Evolutionary conservation across 495 filamentous ascomycete genomes (phyloP).

Genomic region (Xylaria palmicola): DNA sequence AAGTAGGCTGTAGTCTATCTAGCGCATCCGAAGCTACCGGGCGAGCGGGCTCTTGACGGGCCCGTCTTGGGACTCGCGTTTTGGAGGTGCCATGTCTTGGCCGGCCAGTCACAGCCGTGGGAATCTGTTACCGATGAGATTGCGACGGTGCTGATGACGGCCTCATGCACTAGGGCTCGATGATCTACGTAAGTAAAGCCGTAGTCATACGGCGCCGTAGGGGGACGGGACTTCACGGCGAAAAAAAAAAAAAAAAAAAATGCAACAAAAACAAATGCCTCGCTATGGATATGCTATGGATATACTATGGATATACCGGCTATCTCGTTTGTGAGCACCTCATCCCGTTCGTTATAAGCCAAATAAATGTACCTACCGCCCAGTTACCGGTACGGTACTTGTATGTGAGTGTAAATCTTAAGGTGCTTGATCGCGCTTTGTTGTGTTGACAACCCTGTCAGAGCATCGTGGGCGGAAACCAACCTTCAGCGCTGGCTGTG

Average conservation of each 20-base stretch:
- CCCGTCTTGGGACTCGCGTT: not conserved
- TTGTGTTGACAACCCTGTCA: too few relatives aligned
- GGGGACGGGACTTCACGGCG: not conserved
- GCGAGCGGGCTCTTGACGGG: conserved; percentile 15
- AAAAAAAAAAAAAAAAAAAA: not conserved
- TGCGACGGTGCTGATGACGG: conserved; percentile 4
- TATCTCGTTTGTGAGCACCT: too few relatives aligned
- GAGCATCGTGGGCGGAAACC: too few relatives aligned
- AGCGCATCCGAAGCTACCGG: conserved; percentile 14
- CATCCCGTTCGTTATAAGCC: too few relatives aligned
- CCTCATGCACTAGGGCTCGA: not conserved
- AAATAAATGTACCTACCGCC: too few relatives aligned
- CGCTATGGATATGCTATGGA: not conserved
- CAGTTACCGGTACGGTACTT: too few relatives aligned
- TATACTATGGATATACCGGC: too few relatives aligned
- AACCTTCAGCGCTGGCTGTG: too few relatives aligned
- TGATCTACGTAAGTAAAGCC: not conserved
- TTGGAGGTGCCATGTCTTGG: conserved; percentile 2
- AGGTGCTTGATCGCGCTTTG: too few relatives aligned
- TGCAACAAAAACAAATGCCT: not conserved
- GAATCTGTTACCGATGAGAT: conserved; percentile 1
- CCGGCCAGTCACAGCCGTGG: not conserved
- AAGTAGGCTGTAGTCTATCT: not conserved
- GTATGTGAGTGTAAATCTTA: too few relatives aligned
- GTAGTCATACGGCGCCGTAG: not conserved